phyloP scores from a whole-genome alignment of 139 green algal species.

The Chlamydomonas urium region DNA sequence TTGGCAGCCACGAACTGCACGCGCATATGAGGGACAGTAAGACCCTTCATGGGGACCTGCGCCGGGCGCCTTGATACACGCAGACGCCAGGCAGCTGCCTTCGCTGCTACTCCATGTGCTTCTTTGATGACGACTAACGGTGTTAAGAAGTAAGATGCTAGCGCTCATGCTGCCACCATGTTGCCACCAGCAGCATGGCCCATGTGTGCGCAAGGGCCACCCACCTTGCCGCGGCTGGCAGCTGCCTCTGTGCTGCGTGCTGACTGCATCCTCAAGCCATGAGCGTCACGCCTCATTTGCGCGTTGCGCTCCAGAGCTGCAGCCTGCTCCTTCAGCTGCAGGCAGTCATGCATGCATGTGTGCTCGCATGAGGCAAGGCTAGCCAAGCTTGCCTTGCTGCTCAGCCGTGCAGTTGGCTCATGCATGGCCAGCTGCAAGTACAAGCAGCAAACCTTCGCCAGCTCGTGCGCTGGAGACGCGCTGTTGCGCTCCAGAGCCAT shows the following conservation, averaged over 20 bases:
- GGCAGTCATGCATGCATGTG: no score
- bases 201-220: neutral
- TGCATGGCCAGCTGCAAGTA: no score
- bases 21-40: neutral
- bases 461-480: no score
- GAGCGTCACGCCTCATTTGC: neutral
- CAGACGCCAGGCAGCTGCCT: neutral
- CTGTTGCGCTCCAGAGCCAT: no score
- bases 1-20: slow-evolving; percentile 10
- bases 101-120: neutral
- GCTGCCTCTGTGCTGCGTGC: neutral
- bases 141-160: neutral
- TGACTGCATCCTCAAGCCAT: neutral
- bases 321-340: slow-evolving; percentile 5
- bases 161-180: neutral
- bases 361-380: no score
- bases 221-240: no score
- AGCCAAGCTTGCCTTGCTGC: no score
- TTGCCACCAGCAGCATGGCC: no score
- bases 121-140: neutral
- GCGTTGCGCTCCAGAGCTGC: slow-evolving; percentile 3
- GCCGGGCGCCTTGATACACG: neutral
- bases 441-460: no score
- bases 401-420: no score
- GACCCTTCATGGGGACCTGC: neutral